Evolutionary conservation across 225 moss, liverwort and hornwort genomes (phyloP), one percentile per base, ranked within the genome.

Genomic region (Physcomitrium patens): DNA sequence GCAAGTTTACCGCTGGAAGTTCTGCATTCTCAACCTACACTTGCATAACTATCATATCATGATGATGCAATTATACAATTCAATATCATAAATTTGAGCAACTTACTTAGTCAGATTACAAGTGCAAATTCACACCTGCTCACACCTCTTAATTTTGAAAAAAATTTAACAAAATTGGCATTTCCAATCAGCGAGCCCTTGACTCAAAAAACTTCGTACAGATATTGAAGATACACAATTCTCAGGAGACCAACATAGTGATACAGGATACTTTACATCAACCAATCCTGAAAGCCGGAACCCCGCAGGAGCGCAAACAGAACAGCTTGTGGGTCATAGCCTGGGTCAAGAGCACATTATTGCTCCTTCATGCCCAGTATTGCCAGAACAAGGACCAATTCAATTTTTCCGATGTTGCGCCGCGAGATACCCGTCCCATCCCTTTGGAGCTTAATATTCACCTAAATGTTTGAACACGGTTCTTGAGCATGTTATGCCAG

Each of bases 351-450:
- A 85, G 81, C 59, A 67, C 59, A 42, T 51, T 59, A 50, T 67
- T 67, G 26, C 78, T 81, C 85, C 75, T 41, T 81, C 81, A 81
- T 71, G 63, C 68, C 84, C 81, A 76, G 81, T 65, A 50, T 37
- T 37, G 59, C 72, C 66, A 37, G 31, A 23, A 72, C 63, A 71
- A 78, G 42, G 55, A 77, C 75, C 54, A 75, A 64, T 47, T 70
- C 50, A 76, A 56, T 73, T 42, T 1, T 23, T 61, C 71, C 43
- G 60, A 72, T 47, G 42, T 46, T 56, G 46, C 31, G 53, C 68
- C 44, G 65, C 65, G 60, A 50, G 49, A 57, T 67, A 68, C 67
- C 71, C 67, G 67, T 31, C 49, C 44, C 68, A 54, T 57, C 23
- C 18, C 46, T 67, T 45, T 20, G 17, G 19, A 27, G 49, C 49